Evolutionary conservation across 129 eudicot species (phyloP).

Genomic region (Cynara cardunculus): DNA sequence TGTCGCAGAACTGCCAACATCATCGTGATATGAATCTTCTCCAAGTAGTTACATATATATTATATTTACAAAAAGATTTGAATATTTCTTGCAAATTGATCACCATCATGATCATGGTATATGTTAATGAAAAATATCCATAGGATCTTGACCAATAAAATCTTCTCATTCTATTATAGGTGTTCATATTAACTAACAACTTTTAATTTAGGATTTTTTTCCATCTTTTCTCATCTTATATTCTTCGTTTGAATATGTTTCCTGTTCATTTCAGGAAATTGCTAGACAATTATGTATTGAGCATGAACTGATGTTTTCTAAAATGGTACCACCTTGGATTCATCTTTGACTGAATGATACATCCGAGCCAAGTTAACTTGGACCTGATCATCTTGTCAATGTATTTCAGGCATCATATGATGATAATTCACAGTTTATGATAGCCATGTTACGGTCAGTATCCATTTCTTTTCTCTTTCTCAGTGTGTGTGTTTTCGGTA

Average conservation of each 20-base stretch:
- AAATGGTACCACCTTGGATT: constrained; percentile 54
- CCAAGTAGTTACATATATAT: not conserved
- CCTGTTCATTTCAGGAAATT: constrained; percentile 64
- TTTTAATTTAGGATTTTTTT: not conserved
- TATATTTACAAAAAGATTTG: not conserved
- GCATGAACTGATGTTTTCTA: constrained; percentile 71
- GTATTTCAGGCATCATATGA: constrained; percentile 85
- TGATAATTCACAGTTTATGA: constrained; percentile 84
- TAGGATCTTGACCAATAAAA: not conserved
- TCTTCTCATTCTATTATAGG: not conserved
- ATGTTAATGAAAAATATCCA: not conserved
- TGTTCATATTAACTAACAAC: not conserved
- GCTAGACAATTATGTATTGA: constrained; percentile 82
- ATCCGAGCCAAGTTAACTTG: not conserved
- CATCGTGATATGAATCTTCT: not conserved
- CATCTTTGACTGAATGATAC: constrained; percentile 1
- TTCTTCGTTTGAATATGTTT: not conserved
- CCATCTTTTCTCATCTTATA: not conserved
- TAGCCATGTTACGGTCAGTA: constrained; percentile 74
- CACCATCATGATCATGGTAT: not conserved
- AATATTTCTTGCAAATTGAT: not conserved
- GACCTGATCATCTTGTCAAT: constrained; percentile 8
- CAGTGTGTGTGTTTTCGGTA: not conserved
- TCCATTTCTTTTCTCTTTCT: not conserved
- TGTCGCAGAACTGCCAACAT: not conserved